Evolutionary conservation across 441 rosid genomes (phyloP).

Genomic region (Gossypium trilobum): DNA sequence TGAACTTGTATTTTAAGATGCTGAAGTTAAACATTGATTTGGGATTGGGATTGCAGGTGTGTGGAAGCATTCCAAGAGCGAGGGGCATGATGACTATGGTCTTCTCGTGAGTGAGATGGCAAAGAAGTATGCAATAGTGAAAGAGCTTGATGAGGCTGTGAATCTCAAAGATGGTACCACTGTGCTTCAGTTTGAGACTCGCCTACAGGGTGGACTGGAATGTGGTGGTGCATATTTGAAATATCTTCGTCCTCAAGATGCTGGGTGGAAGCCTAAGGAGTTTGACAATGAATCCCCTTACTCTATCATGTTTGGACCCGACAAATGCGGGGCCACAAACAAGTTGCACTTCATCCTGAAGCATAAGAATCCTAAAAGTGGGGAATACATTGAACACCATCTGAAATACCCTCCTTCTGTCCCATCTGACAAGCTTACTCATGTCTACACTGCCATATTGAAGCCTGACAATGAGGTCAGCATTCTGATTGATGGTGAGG

Average conservation of each 20-base stretch:
- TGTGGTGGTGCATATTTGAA: constrained; percentile 96
- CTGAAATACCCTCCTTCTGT: constrained; percentile 83
- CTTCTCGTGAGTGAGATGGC: constrained; percentile 89
- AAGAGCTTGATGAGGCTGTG: constrained; percentile 51
- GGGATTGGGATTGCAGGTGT: constrained; percentile 44
- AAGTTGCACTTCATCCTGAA: constrained; percentile 88
- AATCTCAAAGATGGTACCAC: constrained; percentile 66
- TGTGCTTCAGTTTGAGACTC: constrained; percentile 80
- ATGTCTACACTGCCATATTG: constrained; percentile 86
- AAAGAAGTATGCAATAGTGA: constrained; percentile 79
- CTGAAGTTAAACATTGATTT: background rate
- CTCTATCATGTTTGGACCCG: constrained; percentile 94
- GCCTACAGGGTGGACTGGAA: constrained; percentile 85
- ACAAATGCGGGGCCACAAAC: constrained; percentile 90
- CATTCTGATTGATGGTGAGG: constrained; percentile 79
- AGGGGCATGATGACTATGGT: constrained; percentile 90
- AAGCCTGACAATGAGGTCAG: constrained; percentile 71
- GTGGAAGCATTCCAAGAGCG: constrained; percentile 85
- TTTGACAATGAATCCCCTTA: constrained; percentile 79
- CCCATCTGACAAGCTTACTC: constrained; percentile 85
- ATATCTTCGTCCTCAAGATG: constrained; percentile 77
- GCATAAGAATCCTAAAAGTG: constrained; percentile 94
- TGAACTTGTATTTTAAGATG: background rate
- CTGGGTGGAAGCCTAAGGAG: constrained; percentile 69
- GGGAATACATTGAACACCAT: constrained; percentile 78